Percentiles rank a stretch among this genome's conserved stretches.
These are phyloP conservation scores for Coemansia sp. DNA, from an alignment of 192 early-diverging fungal genomes.

Conservation along the genomic window DNA sequence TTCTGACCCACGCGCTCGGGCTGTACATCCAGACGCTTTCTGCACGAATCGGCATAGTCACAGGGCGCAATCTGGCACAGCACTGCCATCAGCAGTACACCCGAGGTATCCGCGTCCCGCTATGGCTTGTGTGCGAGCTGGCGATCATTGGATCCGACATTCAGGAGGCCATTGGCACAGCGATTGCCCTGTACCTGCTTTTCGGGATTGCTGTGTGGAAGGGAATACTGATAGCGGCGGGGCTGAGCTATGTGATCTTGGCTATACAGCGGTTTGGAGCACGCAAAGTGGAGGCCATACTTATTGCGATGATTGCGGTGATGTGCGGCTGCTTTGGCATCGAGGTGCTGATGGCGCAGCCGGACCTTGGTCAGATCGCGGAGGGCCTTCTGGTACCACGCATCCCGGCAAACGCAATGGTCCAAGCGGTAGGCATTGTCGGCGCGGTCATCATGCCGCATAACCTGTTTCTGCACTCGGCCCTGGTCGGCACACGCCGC, in stretches of 20 bases:
- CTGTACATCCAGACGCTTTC: slow-evolving; percentile 64
- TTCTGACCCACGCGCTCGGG: slow-evolving; percentile 64
- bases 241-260: slow-evolving; percentile 79
- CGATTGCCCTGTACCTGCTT: slow-evolving; percentile 79
- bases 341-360: slow-evolving; percentile 59
- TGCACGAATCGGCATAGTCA: slow-evolving; percentile 63
- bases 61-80: slow-evolving; percentile 64
- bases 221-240: slow-evolving; percentile 74
- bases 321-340: slow-evolving; percentile 78
- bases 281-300: slow-evolving; percentile 69
- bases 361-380: slow-evolving; percentile 51
- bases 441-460: slow-evolving; percentile 85
- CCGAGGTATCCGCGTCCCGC: slow-evolving; percentile 32
- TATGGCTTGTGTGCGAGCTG: slow-evolving; percentile 63
- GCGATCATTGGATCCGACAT: slow-evolving; percentile 73
- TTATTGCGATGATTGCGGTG: slow-evolving; percentile 69
- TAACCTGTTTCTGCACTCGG: slow-evolving; percentile 85
- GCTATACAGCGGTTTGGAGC: slow-evolving; percentile 62
- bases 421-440: slow-evolving; percentile 68
- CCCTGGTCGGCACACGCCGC: slow-evolving; percentile 64
- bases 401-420: slow-evolving; percentile 57
- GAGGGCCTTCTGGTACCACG: slow-evolving; percentile 58
- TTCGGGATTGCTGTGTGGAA: slow-evolving; percentile 65
- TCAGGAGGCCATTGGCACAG: slow-evolving; percentile 86
- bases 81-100: slow-evolving; percentile 51